A percentile compares a stretch with the other conserved stretches of the same genome.
phyloP scores from a whole-genome alignment of 2,329 filamentous ascomycete genomes.

The Aspergillus pseudoglaucus region DNA sequence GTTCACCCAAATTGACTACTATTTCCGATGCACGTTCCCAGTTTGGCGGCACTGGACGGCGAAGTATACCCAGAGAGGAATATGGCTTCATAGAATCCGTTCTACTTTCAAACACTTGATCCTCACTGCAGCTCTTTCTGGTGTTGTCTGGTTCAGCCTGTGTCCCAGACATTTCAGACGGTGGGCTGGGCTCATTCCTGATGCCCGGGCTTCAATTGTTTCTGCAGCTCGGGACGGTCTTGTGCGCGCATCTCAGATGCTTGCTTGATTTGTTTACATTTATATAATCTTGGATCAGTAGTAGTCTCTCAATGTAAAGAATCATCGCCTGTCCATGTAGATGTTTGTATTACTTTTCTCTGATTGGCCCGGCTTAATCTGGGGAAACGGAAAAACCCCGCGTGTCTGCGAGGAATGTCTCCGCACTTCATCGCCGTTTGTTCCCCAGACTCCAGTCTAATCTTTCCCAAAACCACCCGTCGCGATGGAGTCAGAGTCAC shows the following conservation, averaged over 20 bases:
- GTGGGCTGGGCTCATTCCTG: conserved; percentile 6
- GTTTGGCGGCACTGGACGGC: conserved; percentile 51
- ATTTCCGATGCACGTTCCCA: conserved; percentile 46
- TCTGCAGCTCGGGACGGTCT: conserved; percentile 2
- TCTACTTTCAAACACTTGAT: conserved; percentile 13
- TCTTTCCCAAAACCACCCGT: not conserved
- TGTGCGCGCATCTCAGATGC: not conserved
- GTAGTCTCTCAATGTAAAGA: not conserved
- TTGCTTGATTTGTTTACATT: not conserved
- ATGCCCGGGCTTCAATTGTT: conserved; percentile 9
- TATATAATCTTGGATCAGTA: too few relatives aligned
- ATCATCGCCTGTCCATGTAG: not conserved
- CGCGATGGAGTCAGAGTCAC: conserved; percentile 30
- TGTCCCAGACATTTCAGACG: conserved; percentile 2
- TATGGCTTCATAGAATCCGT: conserved; percentile 23
- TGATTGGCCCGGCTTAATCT: conserved; percentile 20
- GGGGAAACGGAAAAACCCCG: conserved; percentile 28
- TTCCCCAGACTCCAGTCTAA: conserved; percentile 5
- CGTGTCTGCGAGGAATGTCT: conserved; percentile 27
- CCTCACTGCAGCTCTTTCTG: conserved; percentile 13
- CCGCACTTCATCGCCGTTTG: conserved; percentile 23
- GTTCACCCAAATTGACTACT: conserved; percentile 48
- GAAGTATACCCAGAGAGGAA: conserved; percentile 45
- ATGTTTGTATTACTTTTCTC: not conserved
- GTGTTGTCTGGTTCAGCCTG: conserved; percentile 7